Conservation (phyloP, 2,329 filamentous ascomycete genomes). For the Colletotrichum sp. region DNA sequence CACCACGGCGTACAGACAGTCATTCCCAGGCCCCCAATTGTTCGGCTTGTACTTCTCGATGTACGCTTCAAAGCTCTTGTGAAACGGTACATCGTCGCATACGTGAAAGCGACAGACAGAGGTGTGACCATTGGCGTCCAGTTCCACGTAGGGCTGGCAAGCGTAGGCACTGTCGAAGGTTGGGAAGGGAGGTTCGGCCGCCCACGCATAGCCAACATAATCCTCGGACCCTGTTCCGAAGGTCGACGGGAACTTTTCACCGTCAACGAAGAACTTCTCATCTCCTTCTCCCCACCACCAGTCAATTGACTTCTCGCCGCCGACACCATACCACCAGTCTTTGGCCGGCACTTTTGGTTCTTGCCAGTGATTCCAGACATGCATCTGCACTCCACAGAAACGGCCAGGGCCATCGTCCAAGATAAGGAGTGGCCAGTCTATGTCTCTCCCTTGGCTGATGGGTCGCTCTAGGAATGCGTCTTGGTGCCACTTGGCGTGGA, state of each 20-base stretch:
- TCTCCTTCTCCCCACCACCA: slow-evolving; percentile 20
- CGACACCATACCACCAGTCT: slow-evolving; percentile 17
- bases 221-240: slow-evolving; percentile 16
- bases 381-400: slow-evolving; percentile 17
- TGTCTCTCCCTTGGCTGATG: background rate
- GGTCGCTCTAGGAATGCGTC: slow-evolving; percentile 11
- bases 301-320: slow-evolving; percentile 11
- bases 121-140: slow-evolving; percentile 16
- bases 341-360: background rate
- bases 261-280: slow-evolving; percentile 18
- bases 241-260: slow-evolving; percentile 12
- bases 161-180: slow-evolving; percentile 13
- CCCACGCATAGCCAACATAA: slow-evolving; percentile 16
- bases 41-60: slow-evolving; percentile 18
- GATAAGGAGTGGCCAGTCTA: slow-evolving; percentile 13
- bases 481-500: slow-evolving; percentile 15
- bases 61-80: slow-evolving; percentile 12
- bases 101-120: slow-evolving; percentile 17
- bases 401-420: background rate
- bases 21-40: slow-evolving; percentile 2
- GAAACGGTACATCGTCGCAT: slow-evolving; percentile 12
- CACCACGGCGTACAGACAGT: slow-evolving; percentile 5
- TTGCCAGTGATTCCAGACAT: slow-evolving; percentile 14
- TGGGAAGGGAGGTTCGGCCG: slow-evolving; percentile 13
- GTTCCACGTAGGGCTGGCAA: slow-evolving; percentile 6